Conservation (phyloP, 1,139 yeast species). For the Yamadazyma atlantica region DNA sequence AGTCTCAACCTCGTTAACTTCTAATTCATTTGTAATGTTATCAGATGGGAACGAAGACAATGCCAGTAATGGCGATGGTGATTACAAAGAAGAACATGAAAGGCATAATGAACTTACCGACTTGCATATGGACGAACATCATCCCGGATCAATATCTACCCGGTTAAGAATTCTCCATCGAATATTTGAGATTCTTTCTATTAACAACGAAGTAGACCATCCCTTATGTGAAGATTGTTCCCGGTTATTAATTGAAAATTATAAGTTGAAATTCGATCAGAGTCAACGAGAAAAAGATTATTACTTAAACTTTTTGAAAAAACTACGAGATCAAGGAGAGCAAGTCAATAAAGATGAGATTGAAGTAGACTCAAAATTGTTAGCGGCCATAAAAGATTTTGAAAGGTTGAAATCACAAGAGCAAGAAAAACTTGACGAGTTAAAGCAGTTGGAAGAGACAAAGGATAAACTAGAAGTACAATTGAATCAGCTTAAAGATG, state of each 20-base stretch:
- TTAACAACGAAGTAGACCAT: conserved; percentile 76
- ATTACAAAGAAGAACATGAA: conserved; percentile 8
- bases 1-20: conserved; percentile 18
- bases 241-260: conserved; percentile 58
- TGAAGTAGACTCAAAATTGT: conserved; percentile 36
- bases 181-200: conserved; percentile 52
- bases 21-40: conserved; percentile 36
- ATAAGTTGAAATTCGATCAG: conserved; percentile 71
- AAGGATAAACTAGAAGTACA: conserved; percentile 41
- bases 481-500: conserved; percentile 34
- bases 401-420: conserved; percentile 33
- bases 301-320: conserved; percentile 70
- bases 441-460: conserved; percentile 44
- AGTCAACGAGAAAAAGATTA: conserved; percentile 76
- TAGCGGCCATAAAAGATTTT: conserved; percentile 42
- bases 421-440: conserved; percentile 37
- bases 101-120: conserved; percentile 2
- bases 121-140: conserved; percentile 5
- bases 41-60: conserved; percentile 20
- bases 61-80: conserved; percentile 8
- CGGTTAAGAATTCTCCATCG: conserved; percentile 62
- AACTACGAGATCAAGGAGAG: conserved; percentile 53
- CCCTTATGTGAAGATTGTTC: conserved; percentile 92
- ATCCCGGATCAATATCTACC: conserved; percentile 26
- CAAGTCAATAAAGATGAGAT: conserved; percentile 13